These are phyloP conservation scores for Raffaelea ambrosiae DNA, from an alignment of 2,329 filamentous ascomycete species.

Conservation along the genomic window DNA sequence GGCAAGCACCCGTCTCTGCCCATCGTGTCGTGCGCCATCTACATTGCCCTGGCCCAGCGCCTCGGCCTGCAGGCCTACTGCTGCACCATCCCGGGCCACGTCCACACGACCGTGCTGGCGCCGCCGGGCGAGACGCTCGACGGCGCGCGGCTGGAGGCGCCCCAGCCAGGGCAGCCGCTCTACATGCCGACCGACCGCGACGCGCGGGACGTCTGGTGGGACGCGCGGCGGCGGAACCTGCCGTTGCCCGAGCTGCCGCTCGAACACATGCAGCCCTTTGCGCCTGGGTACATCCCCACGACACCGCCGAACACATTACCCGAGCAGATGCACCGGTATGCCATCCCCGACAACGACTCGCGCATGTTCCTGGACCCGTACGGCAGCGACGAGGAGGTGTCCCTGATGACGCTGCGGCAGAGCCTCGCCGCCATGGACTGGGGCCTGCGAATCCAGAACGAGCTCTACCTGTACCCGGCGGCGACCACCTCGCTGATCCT, in stretches of 20 bases:
- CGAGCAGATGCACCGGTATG: too few species aligned
- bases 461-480: constrained; percentile 54
- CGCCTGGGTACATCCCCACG: too few species aligned
- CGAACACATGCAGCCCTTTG: too few species aligned
- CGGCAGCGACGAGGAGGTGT: constrained; percentile 58
- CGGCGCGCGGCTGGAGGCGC: constrained; percentile 25
- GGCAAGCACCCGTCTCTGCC: constrained; percentile 73
- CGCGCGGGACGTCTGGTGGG: constrained; percentile 10
- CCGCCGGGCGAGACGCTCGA: constrained; percentile 53
- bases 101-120: constrained; percentile 69
- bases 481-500: constrained; percentile 59
- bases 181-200: constrained; percentile 4
- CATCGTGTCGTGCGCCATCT: constrained; percentile 80
- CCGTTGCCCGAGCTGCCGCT: too few species aligned
- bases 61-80: constrained; percentile 69
- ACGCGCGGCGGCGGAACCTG: too few species aligned
- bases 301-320: too few species aligned
- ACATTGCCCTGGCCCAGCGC: constrained; percentile 66
- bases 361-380: constrained; percentile 83
- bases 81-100: constrained; percentile 76
- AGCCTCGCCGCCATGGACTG: constrained; percentile 45
- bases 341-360: constrained; percentile 21
- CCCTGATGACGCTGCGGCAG: constrained; percentile 46
- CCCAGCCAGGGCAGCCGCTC: too few species aligned
- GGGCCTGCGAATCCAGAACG: constrained; percentile 26